Evolutionary conservation across 495 filamentous ascomycete genomes (phyloP).

Genomic region (Penicillium nucicola): DNA sequence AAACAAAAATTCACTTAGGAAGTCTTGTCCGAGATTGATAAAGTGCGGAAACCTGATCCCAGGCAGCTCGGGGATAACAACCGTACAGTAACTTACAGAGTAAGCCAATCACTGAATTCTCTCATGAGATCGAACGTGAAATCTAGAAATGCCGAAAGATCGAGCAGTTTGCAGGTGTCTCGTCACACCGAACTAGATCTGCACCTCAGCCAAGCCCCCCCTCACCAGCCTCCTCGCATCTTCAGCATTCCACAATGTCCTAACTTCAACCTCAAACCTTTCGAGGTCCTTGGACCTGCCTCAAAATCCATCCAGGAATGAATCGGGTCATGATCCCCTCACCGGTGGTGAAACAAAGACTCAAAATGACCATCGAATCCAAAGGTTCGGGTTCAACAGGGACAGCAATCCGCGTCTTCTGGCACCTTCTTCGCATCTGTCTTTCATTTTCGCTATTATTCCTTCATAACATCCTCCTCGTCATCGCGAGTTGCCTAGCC

Average conservation of each 20-base stretch:
- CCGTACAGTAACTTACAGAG: not conserved
- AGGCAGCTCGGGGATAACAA: not conserved
- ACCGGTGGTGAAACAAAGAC: not conserved
- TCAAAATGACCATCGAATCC: conserved; percentile 8
- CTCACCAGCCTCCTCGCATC: not conserved
- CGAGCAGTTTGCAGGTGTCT: not conserved
- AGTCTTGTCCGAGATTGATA: conserved; percentile 6
- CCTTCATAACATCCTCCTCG: conserved; percentile 47
- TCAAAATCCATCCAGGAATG: not conserved
- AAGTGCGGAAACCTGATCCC: conserved; percentile 7
- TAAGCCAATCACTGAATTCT: not conserved
- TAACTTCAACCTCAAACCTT: not conserved
- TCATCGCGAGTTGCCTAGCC: conserved; percentile 25
- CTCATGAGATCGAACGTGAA: too few relatives aligned
- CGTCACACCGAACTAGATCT: conserved; percentile 8
- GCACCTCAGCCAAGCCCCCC: conserved; percentile 2
- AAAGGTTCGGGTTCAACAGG: not conserved
- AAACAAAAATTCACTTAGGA: not conserved
- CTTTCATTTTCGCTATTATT: conserved; percentile 50
- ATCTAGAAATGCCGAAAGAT: not conserved
- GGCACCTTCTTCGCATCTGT: conserved; percentile 29
- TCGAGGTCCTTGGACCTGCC: not conserved
- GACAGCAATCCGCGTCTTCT: conserved; percentile 11
- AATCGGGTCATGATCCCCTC: not conserved
- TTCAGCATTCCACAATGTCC: not conserved